phyloP scores from a whole-genome alignment of 1,284 basidiomycete genomes.

The Phellopilus nigrolimitatus region DNA sequence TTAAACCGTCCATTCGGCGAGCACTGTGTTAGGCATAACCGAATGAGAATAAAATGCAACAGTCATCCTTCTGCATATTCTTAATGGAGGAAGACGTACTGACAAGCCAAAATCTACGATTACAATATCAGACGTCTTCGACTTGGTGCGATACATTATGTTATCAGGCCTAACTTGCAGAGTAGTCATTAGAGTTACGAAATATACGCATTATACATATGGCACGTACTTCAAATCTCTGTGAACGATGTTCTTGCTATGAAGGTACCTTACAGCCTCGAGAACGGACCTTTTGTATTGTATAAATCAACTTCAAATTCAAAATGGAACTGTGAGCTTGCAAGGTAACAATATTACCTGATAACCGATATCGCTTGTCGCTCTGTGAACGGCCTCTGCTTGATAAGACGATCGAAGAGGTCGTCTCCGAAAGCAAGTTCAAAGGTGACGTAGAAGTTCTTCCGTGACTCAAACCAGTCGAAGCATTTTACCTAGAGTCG shows the following conservation, averaged over 20 bases:
- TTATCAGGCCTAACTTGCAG: neutral
- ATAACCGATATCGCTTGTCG: too few species aligned
- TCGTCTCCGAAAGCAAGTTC: neutral
- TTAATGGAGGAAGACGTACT: neutral
- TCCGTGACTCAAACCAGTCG: slow-evolving; percentile 4
- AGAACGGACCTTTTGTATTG: neutral
- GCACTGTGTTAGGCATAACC: neutral
- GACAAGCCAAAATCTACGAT: slow-evolving; percentile 2
- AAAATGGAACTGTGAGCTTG: too few species aligned
- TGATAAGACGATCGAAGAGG: neutral
- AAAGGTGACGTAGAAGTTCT: neutral
- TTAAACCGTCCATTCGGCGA: neutral
- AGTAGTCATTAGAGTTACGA: neutral
- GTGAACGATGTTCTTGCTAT: slow-evolving; percentile 4
- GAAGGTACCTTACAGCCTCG: slow-evolving; percentile 1
- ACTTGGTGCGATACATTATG: neutral
- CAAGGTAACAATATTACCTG: too few species aligned
- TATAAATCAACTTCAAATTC: too few species aligned
- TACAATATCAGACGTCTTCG: neutral
- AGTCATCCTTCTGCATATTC: neutral
- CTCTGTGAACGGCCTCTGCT: too few species aligned
- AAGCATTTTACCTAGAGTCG: neutral
- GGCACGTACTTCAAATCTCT: slow-evolving; percentile 2
- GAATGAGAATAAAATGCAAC: neutral
- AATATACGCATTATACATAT: neutral